Evolutionary conservation across 2,329 filamentous ascomycete species (phyloP).

Genomic region (Talaromyces sp.): DNA sequence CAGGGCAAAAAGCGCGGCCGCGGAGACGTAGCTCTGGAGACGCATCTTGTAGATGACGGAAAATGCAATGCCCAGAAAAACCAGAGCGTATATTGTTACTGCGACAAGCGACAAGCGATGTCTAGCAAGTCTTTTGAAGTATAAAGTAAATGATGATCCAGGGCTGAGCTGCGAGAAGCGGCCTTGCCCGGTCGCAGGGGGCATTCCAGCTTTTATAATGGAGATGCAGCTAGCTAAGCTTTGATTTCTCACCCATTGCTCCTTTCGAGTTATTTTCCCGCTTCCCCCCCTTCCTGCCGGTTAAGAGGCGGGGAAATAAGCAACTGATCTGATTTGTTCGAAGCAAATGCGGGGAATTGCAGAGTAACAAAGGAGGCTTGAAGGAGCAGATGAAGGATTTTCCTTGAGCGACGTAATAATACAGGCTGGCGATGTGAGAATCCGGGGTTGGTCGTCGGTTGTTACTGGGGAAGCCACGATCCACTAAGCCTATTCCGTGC

Average conservation of each 20-base stretch:
- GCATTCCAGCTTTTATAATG: conserved; percentile 15
- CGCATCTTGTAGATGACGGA: conserved; percentile 33
- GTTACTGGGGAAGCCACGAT: not conserved
- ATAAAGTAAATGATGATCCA: conserved; percentile 21
- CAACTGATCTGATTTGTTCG: not conserved
- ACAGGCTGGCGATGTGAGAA: not conserved
- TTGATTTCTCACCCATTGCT: not conserved
- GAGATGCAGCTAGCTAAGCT: not conserved
- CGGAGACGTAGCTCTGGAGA: conserved; percentile 29
- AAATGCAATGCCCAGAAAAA: conserved; percentile 27
- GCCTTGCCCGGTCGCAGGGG: conserved; percentile 13
- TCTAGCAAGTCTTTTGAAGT: conserved; percentile 16
- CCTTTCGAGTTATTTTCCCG: not conserved
- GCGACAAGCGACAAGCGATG: conserved; percentile 27
- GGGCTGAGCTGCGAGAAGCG: conserved; percentile 20
- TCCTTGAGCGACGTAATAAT: not conserved
- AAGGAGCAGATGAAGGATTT: not conserved
- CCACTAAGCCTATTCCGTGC: not conserved
- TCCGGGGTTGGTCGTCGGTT: conserved; percentile 5
- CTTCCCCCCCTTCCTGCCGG: conserved; percentile 1
- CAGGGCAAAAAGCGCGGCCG: conserved; percentile 30
- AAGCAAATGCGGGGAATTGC: not conserved
- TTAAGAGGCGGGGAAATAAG: conserved; percentile 11
- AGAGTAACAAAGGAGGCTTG: conserved; percentile 5
- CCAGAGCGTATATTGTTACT: conserved; percentile 24